Percentiles rank a stretch among this genome's conserved stretches.
Evolutionary conservation across 768 basidiomycete species (phyloP).

Genomic region (Candolleomyces eurysporus): DNA sequence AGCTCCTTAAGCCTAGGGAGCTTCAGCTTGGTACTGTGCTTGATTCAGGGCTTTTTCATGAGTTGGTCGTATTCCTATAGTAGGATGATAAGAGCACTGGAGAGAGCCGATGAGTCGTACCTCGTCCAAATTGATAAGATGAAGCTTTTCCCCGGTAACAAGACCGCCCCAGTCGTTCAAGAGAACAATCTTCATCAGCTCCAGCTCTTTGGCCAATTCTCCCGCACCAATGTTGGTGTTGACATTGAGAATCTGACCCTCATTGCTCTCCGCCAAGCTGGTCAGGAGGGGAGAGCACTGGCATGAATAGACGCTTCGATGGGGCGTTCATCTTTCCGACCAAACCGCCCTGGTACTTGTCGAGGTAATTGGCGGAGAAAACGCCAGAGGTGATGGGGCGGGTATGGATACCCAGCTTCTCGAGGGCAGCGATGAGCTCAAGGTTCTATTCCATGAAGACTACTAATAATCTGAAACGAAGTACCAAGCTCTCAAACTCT

Average conservation of each 20-base stretch:
- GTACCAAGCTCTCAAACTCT: background rate
- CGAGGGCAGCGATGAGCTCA: slow-evolving; percentile 89
- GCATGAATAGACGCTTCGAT: slow-evolving; percentile 96
- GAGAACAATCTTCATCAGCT: slow-evolving; percentile 98
- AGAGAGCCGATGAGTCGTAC: slow-evolving; percentile 37
- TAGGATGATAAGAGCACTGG: background rate
- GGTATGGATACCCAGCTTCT: slow-evolving; percentile 92
- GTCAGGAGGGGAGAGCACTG: slow-evolving; percentile 93
- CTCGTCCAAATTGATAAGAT: slow-evolving; percentile 97
- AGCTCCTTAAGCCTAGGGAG: slow-evolving; percentile 99
- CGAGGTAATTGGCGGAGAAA: slow-evolving; percentile 95
- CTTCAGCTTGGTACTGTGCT: slow-evolving; percentile 98
- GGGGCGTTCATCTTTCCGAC: slow-evolving; percentile 97
- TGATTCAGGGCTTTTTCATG: slow-evolving; percentile 99
- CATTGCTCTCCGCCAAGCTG: slow-evolving; percentile 88
- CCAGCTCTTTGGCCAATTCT: slow-evolving; percentile 97
- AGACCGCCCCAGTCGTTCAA: slow-evolving; percentile 98
- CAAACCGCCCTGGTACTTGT: slow-evolving; percentile 90
- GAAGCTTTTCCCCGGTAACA: slow-evolving; percentile 92
- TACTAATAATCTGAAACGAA: background rate
- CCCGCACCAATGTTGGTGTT: slow-evolving; percentile 99
- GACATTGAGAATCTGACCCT: slow-evolving; percentile 98
- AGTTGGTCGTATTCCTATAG: slow-evolving; percentile 88
- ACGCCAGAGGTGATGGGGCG: slow-evolving; percentile 98
- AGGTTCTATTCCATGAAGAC: slow-evolving; percentile 98